These are phyloP conservation scores for Sanchytrium tribonematis DNA, from an alignment of 371 early-diverging fungal species.

Conservation along the genomic window DNA sequence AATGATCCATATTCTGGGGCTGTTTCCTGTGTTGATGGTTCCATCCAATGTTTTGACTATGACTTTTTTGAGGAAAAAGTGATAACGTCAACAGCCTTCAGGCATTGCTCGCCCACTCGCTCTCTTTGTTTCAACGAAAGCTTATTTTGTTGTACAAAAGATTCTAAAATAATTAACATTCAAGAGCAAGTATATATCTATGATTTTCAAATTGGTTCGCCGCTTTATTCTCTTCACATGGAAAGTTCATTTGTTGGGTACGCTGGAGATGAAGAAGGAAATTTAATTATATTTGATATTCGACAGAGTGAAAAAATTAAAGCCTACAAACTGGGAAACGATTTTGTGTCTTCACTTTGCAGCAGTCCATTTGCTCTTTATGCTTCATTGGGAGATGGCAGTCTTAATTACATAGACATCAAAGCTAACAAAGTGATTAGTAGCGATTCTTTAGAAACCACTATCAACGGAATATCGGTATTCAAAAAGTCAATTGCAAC, in stretches of 20 bases:
- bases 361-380: neutral
- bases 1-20: neutral
- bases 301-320: neutral
- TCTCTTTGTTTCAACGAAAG: neutral
- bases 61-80: neutral
- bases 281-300: neutral
- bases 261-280: neutral
- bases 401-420: neutral
- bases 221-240: neutral
- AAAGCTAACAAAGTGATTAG: neutral
- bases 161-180: neutral
- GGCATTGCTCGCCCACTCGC: neutral
- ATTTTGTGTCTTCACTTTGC: neutral
- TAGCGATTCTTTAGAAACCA: neutral
- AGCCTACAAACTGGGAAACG: neutral
- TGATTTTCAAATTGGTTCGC: neutral
- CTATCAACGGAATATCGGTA: neutral
- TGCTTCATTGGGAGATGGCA: neutral
- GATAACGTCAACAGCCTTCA: neutral
- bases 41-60: neutral
- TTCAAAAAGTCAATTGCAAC: neutral
- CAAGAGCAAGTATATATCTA: neutral
- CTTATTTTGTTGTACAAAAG: neutral
- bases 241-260: neutral
- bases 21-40: neutral